Evolutionary conservation across 164 flowering plant genomes (phyloP).

Genomic region (Liquidambar formosana): DNA sequence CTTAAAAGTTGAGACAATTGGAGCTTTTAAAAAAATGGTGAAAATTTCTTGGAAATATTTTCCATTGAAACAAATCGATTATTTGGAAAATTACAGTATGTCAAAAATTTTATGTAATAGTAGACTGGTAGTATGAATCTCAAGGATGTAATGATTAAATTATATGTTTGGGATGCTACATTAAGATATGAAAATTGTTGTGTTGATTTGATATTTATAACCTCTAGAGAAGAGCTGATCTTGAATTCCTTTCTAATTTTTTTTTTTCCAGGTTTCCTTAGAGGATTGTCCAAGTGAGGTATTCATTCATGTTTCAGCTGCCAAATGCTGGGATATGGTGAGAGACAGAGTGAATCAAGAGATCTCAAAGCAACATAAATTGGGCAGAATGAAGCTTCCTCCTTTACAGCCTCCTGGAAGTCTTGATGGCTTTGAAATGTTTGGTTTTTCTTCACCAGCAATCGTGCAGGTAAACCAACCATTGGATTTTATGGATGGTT

Average conservation of each 20-base stretch:
- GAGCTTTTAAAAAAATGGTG: background rate
- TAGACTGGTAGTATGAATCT: too few relatives aligned
- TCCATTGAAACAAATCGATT: too few relatives aligned
- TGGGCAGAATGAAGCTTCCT: conserved; percentile 63
- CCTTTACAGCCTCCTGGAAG: conserved; percentile 92
- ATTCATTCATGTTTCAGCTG: conserved; percentile 66
- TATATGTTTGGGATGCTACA: background rate
- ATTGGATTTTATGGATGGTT: background rate
- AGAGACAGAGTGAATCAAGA: conserved; percentile 87
- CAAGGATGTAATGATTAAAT: background rate
- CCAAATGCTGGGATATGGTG: conserved; percentile 95
- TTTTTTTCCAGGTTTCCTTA: conserved; percentile 62
- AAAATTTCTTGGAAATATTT: too few relatives aligned
- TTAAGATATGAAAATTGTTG: background rate
- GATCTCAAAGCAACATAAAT: conserved; percentile 65
- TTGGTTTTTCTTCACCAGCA: conserved; percentile 88
- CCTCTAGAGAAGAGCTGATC: background rate
- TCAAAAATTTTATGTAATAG: too few relatives aligned
- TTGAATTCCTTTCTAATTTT: conserved; percentile 5
- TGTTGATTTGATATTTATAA: background rate
- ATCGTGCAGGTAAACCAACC: conserved; percentile 68
- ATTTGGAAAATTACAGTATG: too few relatives aligned
- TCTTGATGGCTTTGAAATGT: conserved; percentile 93
- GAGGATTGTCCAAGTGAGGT: conserved; percentile 73
- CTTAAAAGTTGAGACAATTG: background rate